Evolutionary conservation across 2,329 filamentous ascomycete species (phyloP).

Genomic region (Clarireedia hainanense): DNA sequence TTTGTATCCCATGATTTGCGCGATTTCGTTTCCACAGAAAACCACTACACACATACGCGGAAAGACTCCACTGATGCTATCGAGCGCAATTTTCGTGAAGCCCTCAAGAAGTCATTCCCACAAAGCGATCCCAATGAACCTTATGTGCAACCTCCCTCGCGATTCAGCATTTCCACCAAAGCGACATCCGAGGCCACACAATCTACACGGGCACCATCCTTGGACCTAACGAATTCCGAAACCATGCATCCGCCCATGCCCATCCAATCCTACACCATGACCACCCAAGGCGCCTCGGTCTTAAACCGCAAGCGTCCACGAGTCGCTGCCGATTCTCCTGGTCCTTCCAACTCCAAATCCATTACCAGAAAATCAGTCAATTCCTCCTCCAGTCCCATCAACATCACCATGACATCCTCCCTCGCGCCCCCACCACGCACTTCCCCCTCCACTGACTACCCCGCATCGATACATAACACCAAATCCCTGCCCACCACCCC

Average conservation of each 20-base stretch:
- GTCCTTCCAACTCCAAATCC: slow-evolving; percentile 8
- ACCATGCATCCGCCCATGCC: slow-evolving; percentile 8
- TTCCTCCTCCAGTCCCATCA: slow-evolving; percentile 19
- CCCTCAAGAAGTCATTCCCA: slow-evolving; percentile 17
- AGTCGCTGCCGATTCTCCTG: slow-evolving; percentile 7
- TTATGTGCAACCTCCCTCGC: slow-evolving; percentile 26
- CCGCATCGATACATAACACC: slow-evolving; percentile 33
- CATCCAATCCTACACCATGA: not conserved
- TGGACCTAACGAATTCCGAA: not conserved
- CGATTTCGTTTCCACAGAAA: not conserved
- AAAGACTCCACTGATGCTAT: slow-evolving; percentile 18
- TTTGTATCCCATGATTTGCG: not conserved
- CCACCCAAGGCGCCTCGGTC: slow-evolving; percentile 16
- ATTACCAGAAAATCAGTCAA: slow-evolving; percentile 25
- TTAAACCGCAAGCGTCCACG: slow-evolving; percentile 26
- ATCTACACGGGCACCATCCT: slow-evolving; percentile 22
- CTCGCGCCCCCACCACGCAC: slow-evolving; percentile 1
- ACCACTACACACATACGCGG: slow-evolving; percentile 3
- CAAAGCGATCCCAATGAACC: slow-evolving; percentile 12
- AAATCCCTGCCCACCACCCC: slow-evolving; percentile 55
- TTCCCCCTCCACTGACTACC: slow-evolving; percentile 1
- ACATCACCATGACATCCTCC: slow-evolving; percentile 23
- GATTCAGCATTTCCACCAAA: slow-evolving; percentile 29
- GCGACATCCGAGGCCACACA: slow-evolving; percentile 23
- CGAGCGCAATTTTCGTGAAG: slow-evolving; percentile 24